These are phyloP conservation scores for Zygoascus biomembranicola DNA, from an alignment of 805 yeast species.

Conservation along the genomic window DNA sequence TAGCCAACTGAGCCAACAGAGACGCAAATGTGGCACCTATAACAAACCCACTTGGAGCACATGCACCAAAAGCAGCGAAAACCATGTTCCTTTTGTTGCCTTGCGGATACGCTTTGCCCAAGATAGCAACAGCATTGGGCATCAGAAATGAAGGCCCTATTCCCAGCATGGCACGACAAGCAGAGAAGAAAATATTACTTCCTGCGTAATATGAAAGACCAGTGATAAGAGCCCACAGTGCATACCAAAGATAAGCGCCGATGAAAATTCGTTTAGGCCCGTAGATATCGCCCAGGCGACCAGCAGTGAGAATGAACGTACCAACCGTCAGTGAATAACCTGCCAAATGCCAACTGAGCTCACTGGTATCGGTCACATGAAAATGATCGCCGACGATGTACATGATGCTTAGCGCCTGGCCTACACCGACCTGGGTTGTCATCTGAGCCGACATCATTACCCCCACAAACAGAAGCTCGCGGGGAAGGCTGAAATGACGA, in stretches of 20 bases:
- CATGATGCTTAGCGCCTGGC: slow-evolving; percentile 26
- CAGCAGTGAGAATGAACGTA: slow-evolving; percentile 59
- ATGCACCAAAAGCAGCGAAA: slow-evolving; percentile 50
- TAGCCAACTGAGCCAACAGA: slow-evolving; percentile 35
- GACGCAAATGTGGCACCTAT: slow-evolving; percentile 48
- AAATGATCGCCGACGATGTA: slow-evolving; percentile 27
- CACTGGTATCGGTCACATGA: slow-evolving; percentile 24
- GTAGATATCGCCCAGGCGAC: slow-evolving; percentile 63
- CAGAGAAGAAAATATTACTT: slow-evolving; percentile 17
- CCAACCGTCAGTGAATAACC: slow-evolving; percentile 65
- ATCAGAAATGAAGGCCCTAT: slow-evolving; percentile 51
- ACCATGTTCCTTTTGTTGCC: slow-evolving; percentile 46
- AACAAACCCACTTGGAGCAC: slow-evolving; percentile 56
- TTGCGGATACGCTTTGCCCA: slow-evolving; percentile 35
- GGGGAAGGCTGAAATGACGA: background rate
- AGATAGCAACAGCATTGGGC: slow-evolving; percentile 53
- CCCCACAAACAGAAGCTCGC: slow-evolving; percentile 21
- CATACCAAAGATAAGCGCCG: slow-evolving; percentile 47
- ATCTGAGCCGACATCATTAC: slow-evolving; percentile 28
- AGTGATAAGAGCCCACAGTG: slow-evolving; percentile 50
- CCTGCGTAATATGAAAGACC: slow-evolving; percentile 47
- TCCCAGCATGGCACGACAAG: slow-evolving; percentile 56
- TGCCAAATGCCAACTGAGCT: slow-evolving; percentile 58
- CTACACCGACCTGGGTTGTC: slow-evolving; percentile 33
- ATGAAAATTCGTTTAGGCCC: slow-evolving; percentile 52